Percentiles rank a stretch among this genome's conserved stretches.
Conservation (phyloP, 1,139 yeast genomes). For the Yarrowia galli region DNA sequence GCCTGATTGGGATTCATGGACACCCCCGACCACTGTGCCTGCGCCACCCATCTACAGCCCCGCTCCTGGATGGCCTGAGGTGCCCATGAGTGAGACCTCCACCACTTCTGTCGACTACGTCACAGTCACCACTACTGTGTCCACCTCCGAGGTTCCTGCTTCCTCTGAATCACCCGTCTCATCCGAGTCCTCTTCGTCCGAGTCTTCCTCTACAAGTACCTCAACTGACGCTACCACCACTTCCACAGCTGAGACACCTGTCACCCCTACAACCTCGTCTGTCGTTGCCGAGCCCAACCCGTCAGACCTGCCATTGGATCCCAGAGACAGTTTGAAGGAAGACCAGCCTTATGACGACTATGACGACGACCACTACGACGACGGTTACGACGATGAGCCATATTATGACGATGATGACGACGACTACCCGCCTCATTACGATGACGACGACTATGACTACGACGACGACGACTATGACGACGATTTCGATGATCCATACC, state of each 20-base stretch:
- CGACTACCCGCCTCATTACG: conserved; percentile 11
- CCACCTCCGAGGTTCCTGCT: neutral
- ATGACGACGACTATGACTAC: conserved; percentile 25
- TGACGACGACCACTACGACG: conserved; percentile 11
- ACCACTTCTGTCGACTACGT: conserved; percentile 7
- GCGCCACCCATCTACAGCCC: conserved; percentile 24
- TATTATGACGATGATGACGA: conserved; percentile 24
- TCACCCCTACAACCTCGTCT: neutral
- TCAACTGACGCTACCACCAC: conserved; percentile 6
- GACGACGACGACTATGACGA: conserved; percentile 23
- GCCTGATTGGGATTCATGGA: conserved; percentile 17
- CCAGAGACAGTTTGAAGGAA: conserved; percentile 17
- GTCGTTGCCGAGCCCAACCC: neutral
- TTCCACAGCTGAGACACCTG: neutral
- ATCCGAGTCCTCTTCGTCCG: neutral
- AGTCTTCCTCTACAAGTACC: neutral
- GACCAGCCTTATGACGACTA: conserved; percentile 10
- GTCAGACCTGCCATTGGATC: neutral
- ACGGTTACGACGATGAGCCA: conserved; percentile 16
- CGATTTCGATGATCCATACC: conserved; percentile 30
- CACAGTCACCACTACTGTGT: conserved; percentile 11
- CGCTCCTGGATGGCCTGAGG: conserved; percentile 32
- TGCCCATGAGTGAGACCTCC: conserved; percentile 14
- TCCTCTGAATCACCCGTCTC: neutral
- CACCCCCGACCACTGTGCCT: neutral